Evolutionary conservation across 352 stramenopile genomes (phyloP).

Genomic region (Peronospora belbahrii): DNA sequence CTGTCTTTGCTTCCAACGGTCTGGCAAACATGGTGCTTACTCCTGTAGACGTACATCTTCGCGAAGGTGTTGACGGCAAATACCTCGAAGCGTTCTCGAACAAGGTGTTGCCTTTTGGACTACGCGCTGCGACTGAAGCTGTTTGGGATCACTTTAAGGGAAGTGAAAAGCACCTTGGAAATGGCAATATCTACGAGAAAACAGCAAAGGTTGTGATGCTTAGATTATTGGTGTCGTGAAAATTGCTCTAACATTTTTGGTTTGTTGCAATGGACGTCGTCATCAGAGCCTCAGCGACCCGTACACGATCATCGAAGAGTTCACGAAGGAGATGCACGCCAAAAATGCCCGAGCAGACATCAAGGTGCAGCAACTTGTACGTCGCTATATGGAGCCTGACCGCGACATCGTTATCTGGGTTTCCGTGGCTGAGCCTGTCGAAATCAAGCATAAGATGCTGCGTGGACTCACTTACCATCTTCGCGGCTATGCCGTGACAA

Average conservation of each 20-base stretch:
- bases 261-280: background rate
- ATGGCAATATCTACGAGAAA: slow-evolving; percentile 33
- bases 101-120: slow-evolving; percentile 37
- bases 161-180: slow-evolving; percentile 23
- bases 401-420: slow-evolving; percentile 48
- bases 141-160: slow-evolving; percentile 42
- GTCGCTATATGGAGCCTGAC: slow-evolving; percentile 39
- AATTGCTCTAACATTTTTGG: background rate
- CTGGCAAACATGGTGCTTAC: slow-evolving; percentile 27
- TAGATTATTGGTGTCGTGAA: background rate
- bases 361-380: slow-evolving; percentile 41
- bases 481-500: slow-evolving; percentile 43
- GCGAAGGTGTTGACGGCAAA: slow-evolving; percentile 29
- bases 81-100: slow-evolving; percentile 35
- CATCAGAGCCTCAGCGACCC: slow-evolving; percentile 19
- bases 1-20: slow-evolving; percentile 27
- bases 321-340: slow-evolving; percentile 41
- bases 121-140: slow-evolving; percentile 23
- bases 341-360: slow-evolving; percentile 43
- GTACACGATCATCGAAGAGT: slow-evolving; percentile 47
- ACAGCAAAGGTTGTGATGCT: slow-evolving; percentile 17
- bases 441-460: slow-evolving; percentile 43
- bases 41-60: slow-evolving; percentile 24
- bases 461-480: slow-evolving; percentile 33
- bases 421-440: slow-evolving; percentile 22